Percentiles rank a stretch among this genome's conserved stretches.
phyloP scores from a whole-genome alignment of 768 basidiomycete species.

The Stropharia rugosoannulata region DNA sequence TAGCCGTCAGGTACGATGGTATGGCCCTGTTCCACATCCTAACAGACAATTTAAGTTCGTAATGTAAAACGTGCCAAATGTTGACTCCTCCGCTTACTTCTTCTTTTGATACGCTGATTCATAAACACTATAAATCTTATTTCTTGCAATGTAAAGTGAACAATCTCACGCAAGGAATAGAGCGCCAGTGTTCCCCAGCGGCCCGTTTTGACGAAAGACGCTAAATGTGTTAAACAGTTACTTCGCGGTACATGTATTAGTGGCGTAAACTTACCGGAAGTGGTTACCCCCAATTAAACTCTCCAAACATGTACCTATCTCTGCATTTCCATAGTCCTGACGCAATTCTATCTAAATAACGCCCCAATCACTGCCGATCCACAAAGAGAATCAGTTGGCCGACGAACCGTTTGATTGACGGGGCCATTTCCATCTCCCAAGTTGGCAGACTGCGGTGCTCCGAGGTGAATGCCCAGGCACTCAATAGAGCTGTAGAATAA shows the following conservation, averaged over 20 bases:
- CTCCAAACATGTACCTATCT: slow-evolving; percentile 71
- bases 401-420: slow-evolving; percentile 50
- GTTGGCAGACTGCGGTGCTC: slow-evolving; percentile 66
- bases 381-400: not conserved
- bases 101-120: slow-evolving; percentile 32
- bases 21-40: slow-evolving; percentile 28
- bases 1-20: slow-evolving; percentile 33
- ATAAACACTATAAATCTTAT: not conserved
- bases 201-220: slow-evolving; percentile 59
- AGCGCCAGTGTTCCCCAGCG: slow-evolving; percentile 42
- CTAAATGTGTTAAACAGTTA: slow-evolving; percentile 15
- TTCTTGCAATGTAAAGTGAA: not conserved
- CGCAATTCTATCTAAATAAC: slow-evolving; percentile 57
- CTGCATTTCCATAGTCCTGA: slow-evolving; percentile 69
- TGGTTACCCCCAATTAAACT: slow-evolving; percentile 80
- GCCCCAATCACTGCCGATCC: not conserved
- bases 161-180: slow-evolving; percentile 47
- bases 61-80: not conserved
- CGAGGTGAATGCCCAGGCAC: slow-evolving; percentile 73
- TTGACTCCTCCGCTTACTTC: slow-evolving; percentile 23
- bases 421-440: slow-evolving; percentile 78
- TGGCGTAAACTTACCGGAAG: slow-evolving; percentile 51
- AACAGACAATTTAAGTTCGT: not conserved
- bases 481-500: slow-evolving; percentile 44
- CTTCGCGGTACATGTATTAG: not conserved